Percentiles rank a stretch among this genome's conserved stretches.
Evolutionary conservation across 805 yeast genomes (phyloP).

Genomic region (Grigorovia transvaalensis): DNA sequence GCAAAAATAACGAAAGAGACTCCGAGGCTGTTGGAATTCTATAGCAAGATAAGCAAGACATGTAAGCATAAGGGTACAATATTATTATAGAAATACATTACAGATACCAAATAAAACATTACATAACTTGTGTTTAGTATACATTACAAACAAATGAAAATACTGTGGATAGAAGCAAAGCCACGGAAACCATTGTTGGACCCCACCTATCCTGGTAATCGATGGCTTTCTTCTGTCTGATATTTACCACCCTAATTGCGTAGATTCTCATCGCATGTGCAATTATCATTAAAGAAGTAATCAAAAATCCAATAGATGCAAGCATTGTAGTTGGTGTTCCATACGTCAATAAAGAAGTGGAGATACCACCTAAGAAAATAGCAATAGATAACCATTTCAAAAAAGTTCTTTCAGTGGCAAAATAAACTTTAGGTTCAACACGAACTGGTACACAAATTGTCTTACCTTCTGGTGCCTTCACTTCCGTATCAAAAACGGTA

Average conservation of each 20-base stretch:
- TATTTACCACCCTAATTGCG: constrained; percentile 70
- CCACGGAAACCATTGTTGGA: constrained; percentile 70
- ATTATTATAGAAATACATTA: neutral
- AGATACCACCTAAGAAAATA: constrained; percentile 78
- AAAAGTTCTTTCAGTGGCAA: constrained; percentile 94
- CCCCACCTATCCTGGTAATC: constrained; percentile 84
- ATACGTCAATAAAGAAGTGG: constrained; percentile 74
- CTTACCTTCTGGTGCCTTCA: constrained; percentile 80
- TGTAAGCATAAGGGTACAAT: no score
- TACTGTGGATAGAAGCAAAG: constrained; percentile 59
- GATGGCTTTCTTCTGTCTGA: constrained; percentile 72
- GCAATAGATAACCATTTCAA: constrained; percentile 90
- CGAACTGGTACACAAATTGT: constrained; percentile 86
- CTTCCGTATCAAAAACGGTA: constrained; percentile 47
- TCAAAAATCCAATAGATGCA: constrained; percentile 78
- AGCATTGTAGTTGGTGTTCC: constrained; percentile 68
- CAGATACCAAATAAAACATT: neutral
- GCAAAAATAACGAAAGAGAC: neutral
- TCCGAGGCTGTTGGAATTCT: no score
- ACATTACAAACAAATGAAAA: constrained; percentile 42
- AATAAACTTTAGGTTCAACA: constrained; percentile 97
- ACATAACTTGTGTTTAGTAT: neutral
- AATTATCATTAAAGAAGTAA: constrained; percentile 67
- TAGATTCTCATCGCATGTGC: constrained; percentile 63
- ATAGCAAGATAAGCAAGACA: no score